A percentile compares a stretch with the other conserved stretches of the same genome.
Conservation (phyloP, 2,329 filamentous ascomycete species). For the Cytospora mali region DNA sequence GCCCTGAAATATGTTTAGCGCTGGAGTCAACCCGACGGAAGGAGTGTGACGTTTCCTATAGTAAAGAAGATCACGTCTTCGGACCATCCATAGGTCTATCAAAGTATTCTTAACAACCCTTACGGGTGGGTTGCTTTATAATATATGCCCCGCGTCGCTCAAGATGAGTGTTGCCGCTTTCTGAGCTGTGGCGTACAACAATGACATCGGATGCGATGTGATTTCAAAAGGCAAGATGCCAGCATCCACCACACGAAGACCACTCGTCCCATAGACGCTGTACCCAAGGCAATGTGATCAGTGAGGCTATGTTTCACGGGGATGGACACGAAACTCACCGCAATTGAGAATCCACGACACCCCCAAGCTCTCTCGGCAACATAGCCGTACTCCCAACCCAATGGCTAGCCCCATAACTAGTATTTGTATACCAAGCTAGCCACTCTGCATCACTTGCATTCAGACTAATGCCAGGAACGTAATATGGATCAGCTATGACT, state of each 20-base stretch:
- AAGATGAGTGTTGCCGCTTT: slow-evolving; percentile 32
- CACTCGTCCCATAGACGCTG: slow-evolving; percentile 31
- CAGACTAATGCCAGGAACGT: slow-evolving; percentile 28
- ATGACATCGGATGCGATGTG: slow-evolving; percentile 34
- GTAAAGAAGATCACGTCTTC: no score
- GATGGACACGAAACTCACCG: slow-evolving; percentile 16
- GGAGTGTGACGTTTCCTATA: no score
- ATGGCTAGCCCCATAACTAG: slow-evolving; percentile 30
- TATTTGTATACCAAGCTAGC: slow-evolving; percentile 27
- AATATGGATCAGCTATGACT: slow-evolving; percentile 30
- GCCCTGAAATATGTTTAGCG: no score
- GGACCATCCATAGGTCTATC: no score
- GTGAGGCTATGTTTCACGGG: no score
- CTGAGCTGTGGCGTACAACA: slow-evolving; percentile 32
- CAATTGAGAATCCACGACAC: slow-evolving; percentile 29
- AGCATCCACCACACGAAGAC: slow-evolving; percentile 32
- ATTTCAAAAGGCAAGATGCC: slow-evolving; percentile 30
- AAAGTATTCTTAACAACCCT: no score
- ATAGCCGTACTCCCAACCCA: slow-evolving; percentile 34
- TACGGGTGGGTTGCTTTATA: no score
- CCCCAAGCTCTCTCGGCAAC: slow-evolving; percentile 32
- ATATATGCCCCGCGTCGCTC: slow-evolving; percentile 16
- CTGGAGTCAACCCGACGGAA: no score
- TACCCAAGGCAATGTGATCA: neutral
- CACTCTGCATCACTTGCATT: slow-evolving; percentile 32